Conservation (phyloP, 164 flowering plant species). For the Annona cherimola region DNA sequence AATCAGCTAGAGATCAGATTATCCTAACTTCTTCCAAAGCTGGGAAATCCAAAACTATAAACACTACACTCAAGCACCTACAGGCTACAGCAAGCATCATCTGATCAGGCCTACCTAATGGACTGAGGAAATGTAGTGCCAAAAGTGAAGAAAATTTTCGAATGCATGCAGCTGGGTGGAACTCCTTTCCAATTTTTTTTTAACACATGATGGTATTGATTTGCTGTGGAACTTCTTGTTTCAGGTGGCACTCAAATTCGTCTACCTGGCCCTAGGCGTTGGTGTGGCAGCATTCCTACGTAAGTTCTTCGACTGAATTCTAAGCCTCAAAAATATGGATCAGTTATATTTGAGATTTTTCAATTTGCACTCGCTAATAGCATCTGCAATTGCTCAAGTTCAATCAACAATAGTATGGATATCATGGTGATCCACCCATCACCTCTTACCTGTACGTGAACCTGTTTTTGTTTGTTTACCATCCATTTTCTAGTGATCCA, state of each 20-base stretch:
- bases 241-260: constrained; percentile 12
- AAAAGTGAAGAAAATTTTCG: too few species aligned
- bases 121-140: too few species aligned
- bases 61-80: too few species aligned
- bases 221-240: not conserved
- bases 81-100: too few species aligned
- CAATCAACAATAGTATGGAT: not conserved
- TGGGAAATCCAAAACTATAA: too few species aligned
- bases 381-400: not conserved
- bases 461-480: not conserved
- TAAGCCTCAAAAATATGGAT: not conserved
- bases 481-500: not conserved
- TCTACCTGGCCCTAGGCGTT: constrained; percentile 9
- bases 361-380: not conserved
- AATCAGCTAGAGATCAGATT: too few species aligned
- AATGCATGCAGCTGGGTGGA: too few species aligned
- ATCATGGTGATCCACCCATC: not conserved
- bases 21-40: too few species aligned
- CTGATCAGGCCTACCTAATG: too few species aligned
- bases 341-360: not conserved
- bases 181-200: too few species aligned
- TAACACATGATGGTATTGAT: not conserved
- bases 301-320: not conserved
- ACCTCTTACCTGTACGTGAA: not conserved
- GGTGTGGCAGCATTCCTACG: constrained; percentile 11